Percentiles rank a stretch among this genome's conserved stretches.
These are phyloP conservation scores for Xylariaceae sp. DNA, from an alignment of 2,329 filamentous ascomycete genomes.

Conservation along the genomic window DNA sequence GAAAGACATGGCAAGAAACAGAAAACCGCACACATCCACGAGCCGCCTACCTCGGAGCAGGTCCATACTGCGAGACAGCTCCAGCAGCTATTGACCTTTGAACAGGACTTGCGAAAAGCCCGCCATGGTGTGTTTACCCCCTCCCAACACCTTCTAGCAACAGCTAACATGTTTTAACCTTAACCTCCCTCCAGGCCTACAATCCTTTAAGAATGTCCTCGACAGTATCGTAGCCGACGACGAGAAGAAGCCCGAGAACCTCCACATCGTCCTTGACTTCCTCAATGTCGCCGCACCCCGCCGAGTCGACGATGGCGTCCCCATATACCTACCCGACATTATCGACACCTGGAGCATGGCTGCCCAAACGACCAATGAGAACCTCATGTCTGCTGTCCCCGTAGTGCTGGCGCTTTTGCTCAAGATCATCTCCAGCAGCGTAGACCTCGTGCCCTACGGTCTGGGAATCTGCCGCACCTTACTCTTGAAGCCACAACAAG, in stretches of 20 bases:
- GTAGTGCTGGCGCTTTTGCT: slow-evolving; percentile 79
- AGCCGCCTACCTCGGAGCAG: slow-evolving; percentile 57
- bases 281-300: slow-evolving; percentile 54
- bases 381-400: slow-evolving; percentile 73
- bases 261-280: slow-evolving; percentile 64
- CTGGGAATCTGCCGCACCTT: slow-evolving; percentile 76
- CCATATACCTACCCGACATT: slow-evolving; percentile 69
- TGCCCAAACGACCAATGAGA: slow-evolving; percentile 73
- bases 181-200: slow-evolving; percentile 45
- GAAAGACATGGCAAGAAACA: slow-evolving; percentile 56
- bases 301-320: slow-evolving; percentile 51
- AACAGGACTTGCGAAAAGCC: slow-evolving; percentile 64
- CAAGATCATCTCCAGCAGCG: slow-evolving; percentile 67
- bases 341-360: slow-evolving; percentile 88
- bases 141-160: not conserved
- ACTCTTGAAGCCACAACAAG: slow-evolving; percentile 74
- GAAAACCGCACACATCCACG: slow-evolving; percentile 47
- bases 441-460: slow-evolving; percentile 73
- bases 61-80: slow-evolving; percentile 63
- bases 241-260: slow-evolving; percentile 45
- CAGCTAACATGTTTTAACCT: slow-evolving; percentile 2
- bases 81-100: slow-evolving; percentile 63
- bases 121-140: slow-evolving; percentile 53
- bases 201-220: slow-evolving; percentile 69
- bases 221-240: slow-evolving; percentile 58